phyloP scores from a whole-genome alignment of 164 flowering plant genomes.

The Aristolochia fimbriata region DNA sequence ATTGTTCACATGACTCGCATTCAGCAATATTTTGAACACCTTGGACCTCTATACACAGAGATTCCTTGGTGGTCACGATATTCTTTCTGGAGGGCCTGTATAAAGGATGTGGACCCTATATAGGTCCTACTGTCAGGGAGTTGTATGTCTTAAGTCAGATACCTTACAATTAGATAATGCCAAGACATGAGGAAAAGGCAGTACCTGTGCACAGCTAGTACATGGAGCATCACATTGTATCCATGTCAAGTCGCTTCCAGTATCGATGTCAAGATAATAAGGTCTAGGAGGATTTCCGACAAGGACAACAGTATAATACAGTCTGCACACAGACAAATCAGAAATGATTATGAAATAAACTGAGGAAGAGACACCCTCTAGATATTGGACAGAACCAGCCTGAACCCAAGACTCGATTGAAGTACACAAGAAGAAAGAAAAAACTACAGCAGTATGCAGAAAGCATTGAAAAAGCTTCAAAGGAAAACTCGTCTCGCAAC shows the following conservation, averaged over 20 bases:
- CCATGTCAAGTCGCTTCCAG: conserved; percentile 92
- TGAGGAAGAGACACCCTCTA: too few relatives aligned
- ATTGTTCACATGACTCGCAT: conserved; percentile 49
- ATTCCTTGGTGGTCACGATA: conserved; percentile 36
- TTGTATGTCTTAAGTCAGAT: background rate
- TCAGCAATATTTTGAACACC: conserved; percentile 18
- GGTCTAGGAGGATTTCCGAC: conserved; percentile 66
- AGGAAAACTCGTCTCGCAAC: too few relatives aligned
- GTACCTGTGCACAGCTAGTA: conserved; percentile 38
- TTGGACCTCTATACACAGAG: conserved; percentile 50
- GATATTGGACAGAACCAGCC: too few relatives aligned
- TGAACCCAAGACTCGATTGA: too few relatives aligned
- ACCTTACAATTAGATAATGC: background rate
- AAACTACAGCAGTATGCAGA: too few relatives aligned
- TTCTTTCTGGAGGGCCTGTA: conserved; percentile 51
- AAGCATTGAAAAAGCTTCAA: too few relatives aligned
- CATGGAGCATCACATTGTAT: conserved; percentile 92
- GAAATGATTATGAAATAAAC: too few relatives aligned
- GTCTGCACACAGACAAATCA: conserved; percentile 22
- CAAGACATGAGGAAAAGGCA: background rate
- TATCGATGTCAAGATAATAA: conserved; percentile 70
- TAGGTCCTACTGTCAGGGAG: conserved; percentile 1
- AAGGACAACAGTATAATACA: conserved; percentile 45
- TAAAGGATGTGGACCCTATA: conserved; percentile 66
- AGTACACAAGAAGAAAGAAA: too few relatives aligned